Evolutionary conservation across 148 eudicot species (phyloP).

Genomic region (Diospyros kaki): DNA sequence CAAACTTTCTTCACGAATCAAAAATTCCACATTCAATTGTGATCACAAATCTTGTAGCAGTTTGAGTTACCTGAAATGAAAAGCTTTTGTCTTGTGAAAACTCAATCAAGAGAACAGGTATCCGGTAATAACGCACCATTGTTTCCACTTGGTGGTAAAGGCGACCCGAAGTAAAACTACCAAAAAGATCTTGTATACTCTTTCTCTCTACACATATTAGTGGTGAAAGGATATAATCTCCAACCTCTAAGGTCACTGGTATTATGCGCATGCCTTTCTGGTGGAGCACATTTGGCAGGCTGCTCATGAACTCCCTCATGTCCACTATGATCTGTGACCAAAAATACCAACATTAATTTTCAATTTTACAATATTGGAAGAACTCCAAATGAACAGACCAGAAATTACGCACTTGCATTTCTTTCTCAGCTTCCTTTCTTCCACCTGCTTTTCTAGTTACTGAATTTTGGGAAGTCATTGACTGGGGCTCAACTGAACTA

Average conservation of each 20-base stretch:
- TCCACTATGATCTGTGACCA: conserved; percentile 82
- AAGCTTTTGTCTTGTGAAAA: conserved; percentile 99
- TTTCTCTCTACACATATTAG: conserved; percentile 91
- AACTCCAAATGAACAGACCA: background rate
- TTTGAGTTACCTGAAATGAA: conserved; percentile 75
- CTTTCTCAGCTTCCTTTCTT: conserved; percentile 73
- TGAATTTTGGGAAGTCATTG: conserved; percentile 53
- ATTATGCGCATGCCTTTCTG: conserved; percentile 95
- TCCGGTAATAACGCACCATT: conserved; percentile 87
- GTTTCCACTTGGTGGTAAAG: conserved; percentile 91
- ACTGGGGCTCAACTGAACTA: conserved; percentile 53
- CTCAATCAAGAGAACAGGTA: conserved; percentile 93
- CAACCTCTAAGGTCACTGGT: conserved; percentile 95
- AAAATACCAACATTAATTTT: background rate
- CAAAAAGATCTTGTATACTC: conserved; percentile 95
- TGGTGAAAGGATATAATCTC: conserved; percentile 96
- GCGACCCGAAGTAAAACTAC: conserved; percentile 90
- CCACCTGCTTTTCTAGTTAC: conserved; percentile 96
- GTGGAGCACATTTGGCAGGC: conserved; percentile 98
- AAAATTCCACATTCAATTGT: no score
- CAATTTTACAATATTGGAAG: background rate
- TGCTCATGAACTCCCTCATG: conserved; percentile 99
- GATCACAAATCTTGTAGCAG: background rate
- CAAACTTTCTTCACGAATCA: no score
- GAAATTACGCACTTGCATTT: conserved; percentile 59